A percentile compares a stretch with the other conserved stretches of the same genome.
Conservation (phyloP, 139 green algal genomes). For the Volvox reticuliferus region DNA sequence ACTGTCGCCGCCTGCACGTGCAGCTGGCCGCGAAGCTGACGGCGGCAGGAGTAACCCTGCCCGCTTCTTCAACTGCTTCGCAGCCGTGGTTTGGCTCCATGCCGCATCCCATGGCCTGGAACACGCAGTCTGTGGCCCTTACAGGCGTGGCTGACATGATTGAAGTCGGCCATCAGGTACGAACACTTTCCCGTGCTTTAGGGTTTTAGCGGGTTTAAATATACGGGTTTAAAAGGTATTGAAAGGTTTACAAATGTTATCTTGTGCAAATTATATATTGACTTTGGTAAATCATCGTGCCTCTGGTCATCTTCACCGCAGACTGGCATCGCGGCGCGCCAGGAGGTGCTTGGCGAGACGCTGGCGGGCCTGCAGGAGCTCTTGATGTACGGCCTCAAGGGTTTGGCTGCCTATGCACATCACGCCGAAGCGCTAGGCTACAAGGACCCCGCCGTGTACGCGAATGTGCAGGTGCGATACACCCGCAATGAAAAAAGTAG, state of each 20-base stretch:
- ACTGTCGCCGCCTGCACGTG: neutral
- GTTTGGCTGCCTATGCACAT: slow-evolving; percentile 73
- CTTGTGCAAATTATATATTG: too few relatives aligned
- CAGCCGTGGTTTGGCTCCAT: slow-evolving; percentile 58
- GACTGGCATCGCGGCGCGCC: slow-evolving; percentile 50
- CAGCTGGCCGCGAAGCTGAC: slow-evolving; percentile 34
- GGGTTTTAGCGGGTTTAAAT: too few relatives aligned
- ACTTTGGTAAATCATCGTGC: too few relatives aligned
- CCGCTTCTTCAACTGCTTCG: neutral
- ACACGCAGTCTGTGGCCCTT: slow-evolving; percentile 28
- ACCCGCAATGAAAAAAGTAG: neutral
- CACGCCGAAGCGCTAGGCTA: slow-evolving; percentile 69
- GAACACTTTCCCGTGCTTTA: neutral
- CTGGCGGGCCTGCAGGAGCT: slow-evolving; percentile 77
- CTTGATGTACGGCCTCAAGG: slow-evolving; percentile 76
- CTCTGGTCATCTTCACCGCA: neutral
- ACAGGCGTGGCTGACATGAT: slow-evolving; percentile 30
- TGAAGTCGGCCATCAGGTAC: neutral
- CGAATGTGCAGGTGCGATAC: slow-evolving; percentile 53
- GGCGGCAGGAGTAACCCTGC: slow-evolving; percentile 34
- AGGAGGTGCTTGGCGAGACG: slow-evolving; percentile 60
- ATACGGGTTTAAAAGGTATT: too few relatives aligned
- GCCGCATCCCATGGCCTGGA: slow-evolving; percentile 62
- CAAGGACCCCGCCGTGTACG: slow-evolving; percentile 53
- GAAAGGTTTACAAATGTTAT: too few relatives aligned